phyloP scores from a whole-genome alignment of 139 green algal species.

The Trebouxia sp. region DNA sequence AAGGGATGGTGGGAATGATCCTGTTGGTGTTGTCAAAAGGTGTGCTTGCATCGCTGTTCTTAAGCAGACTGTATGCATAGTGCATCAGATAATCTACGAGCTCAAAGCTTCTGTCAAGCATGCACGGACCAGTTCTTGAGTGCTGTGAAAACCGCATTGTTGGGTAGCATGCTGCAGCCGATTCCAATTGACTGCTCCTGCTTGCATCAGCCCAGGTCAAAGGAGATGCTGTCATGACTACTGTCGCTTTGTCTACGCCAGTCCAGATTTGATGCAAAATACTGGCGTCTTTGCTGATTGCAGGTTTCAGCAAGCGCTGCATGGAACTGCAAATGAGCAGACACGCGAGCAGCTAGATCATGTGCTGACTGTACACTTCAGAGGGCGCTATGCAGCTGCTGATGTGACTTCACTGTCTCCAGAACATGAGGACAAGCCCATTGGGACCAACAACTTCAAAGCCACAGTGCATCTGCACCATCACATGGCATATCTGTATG shows the following conservation, averaged over 20 bases:
- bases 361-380: conserved; percentile 14
- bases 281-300: no score
- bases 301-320: conserved; percentile 15
- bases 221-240: no score
- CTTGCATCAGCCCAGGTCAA: no score
- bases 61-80: no score
- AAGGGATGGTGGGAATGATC: conserved; percentile 15
- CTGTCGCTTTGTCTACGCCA: no score
- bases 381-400: background rate
- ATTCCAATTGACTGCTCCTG: no score
- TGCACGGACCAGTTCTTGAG: no score
- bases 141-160: background rate
- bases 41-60: background rate
- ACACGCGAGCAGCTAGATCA: conserved; percentile 16
- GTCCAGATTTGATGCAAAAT: no score
- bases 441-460: conserved; percentile 18
- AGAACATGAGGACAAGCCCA: background rate
- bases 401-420: conserved; percentile 6
- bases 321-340: background rate
- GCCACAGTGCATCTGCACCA: conserved; percentile 2
- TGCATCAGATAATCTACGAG: no score
- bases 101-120: no score
- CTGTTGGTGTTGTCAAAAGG: conserved; percentile 15
- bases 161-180: background rate
- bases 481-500: background rate